Conservation (phyloP, 306 rosid genomes). For the Cotoneaster glaucophyllus region DNA sequence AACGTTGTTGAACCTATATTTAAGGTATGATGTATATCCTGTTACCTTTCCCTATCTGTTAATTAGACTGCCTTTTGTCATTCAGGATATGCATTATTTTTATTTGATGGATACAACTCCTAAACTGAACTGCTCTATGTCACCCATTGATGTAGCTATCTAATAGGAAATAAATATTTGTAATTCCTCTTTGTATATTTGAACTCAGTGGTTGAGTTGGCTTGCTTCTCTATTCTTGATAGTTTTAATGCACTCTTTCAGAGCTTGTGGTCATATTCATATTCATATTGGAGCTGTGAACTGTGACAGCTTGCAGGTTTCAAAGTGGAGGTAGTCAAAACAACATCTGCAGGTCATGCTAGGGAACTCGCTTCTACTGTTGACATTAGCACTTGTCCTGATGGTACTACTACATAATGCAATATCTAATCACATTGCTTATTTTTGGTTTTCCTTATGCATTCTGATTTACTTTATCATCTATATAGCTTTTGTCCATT, state of each 20-base stretch:
- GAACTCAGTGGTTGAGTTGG: slow-evolving; percentile 1
- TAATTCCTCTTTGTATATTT: neutral
- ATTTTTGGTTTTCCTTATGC: slow-evolving; percentile 17
- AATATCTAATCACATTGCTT: slow-evolving; percentile 2
- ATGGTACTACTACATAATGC: slow-evolving; percentile 52
- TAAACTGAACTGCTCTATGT: neutral
- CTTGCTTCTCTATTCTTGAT: neutral
- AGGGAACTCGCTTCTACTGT: slow-evolving; percentile 75
- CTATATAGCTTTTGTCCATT: neutral
- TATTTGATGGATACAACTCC: neutral
- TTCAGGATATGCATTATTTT: neutral
- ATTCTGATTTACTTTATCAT: slow-evolving; percentile 18
- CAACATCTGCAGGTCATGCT: slow-evolving; percentile 96
- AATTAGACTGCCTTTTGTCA: slow-evolving; percentile 8
- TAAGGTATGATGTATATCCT: slow-evolving; percentile 43
- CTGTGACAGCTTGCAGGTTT: slow-evolving; percentile 97
- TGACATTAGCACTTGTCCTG: slow-evolving; percentile 90
- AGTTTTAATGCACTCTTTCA: neutral
- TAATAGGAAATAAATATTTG: neutral
- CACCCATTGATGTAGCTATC: neutral
- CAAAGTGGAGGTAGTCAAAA: slow-evolving; percentile 86
- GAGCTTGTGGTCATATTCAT: slow-evolving; percentile 5
- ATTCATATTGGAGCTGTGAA: slow-evolving; percentile 27
- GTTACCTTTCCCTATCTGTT: slow-evolving; percentile 5
- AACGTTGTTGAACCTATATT: slow-evolving; percentile 82